Evolutionary conservation across 176 grass and related monocot species (phyloP), one percentile per base, ranked within the genome.

Genomic region (Panicum miliaceum): DNA sequence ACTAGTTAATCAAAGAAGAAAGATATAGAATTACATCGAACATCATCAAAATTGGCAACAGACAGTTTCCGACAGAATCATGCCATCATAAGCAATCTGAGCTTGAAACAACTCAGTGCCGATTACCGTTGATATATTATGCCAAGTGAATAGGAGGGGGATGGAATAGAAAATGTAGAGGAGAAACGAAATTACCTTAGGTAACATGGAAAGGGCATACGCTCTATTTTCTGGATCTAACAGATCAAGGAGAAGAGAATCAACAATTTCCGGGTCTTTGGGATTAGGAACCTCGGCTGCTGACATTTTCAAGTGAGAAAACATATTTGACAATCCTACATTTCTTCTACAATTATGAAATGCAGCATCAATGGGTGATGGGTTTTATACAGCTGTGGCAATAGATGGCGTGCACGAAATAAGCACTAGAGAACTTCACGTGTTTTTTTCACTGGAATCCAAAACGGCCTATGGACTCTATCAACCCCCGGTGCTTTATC

Each of bases 201-300:
- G 19, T 38, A 78, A 53, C 52, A 61, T 9, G 6, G 42, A 78
- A 70, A 78, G 64, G 12, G 63, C 63, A 68, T 35, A 4, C 16
- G 0, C 54, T 58, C 12, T 85, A 54, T 25, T 65, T 11, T 59
- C 20, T 47, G 75, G 75, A 70, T 70, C 42, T 48, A 68, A 69
- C 40, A 85, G 9, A 78, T 70, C 75, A 59, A 58, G 13, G 78
- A 78, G 8, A 34, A 85, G 64, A 69, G 5, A 29, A 65, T 85
- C 64, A 29, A 78, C 9, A 18, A 69, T 52, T 59, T 47, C 32
- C 0, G 7, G 64, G 19, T 78, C 37, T 20, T 48, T 25, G 12
- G 27, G 9, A 25, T 26, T 25, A 16, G 64, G 64, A 47, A 36
- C 74, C 53, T 70, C 26, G 0, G 22, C 46, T 64, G 27, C 48